Base-by-base conservation (phyloP, 306 rosid genomes). In the Castanea crenata region DNA sequence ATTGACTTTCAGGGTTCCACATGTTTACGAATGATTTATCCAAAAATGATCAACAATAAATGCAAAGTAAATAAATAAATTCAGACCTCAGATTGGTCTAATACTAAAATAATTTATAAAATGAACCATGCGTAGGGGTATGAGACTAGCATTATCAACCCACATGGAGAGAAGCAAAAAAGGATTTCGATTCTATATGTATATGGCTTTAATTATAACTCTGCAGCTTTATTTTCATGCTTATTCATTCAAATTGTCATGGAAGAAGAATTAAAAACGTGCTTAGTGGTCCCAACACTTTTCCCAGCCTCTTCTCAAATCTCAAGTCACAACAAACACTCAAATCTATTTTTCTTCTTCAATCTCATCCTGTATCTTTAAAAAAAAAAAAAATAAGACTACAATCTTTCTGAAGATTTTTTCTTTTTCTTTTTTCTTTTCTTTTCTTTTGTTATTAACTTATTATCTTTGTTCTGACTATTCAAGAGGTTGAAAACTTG, bases 191-290 rank as follows among this genome's bases (percentile, higher is more conserved):
- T 51, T 65, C 25, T 16, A 7, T 16, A 7, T 57, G 55, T 38
- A 16, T 71, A 59, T 68, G 25, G 6, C 72, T 87, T 81, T 85
- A 81, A 80, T 57, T 80, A 75, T 70, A 86, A 69, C 88, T 65
- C 86, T 81, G 82, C 89, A 81, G 88, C 88, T 89, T 89, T 91
- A 76, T 54, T 83, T 87, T 81, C 75, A 70, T 79, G 87, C 75
- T 83, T 75, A 75, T 64, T 76, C 73, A 51, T 19, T 19, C 71
- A 67, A 67, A 32, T 67, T 18, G 51, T 20, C 72, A 18, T 9
- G 52, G 41, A 14, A 35, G 54, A 19, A 19, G 52, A 35, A 34
- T 68, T 35, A 18, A 68, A 35, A 71, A 35, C 51, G 32, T 46
- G 14, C 20, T 9, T 19, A 38, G 83, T 82, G 94, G 92, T 85